Evolutionary conservation across 257 asterid genomes (phyloP), one percentile per base, ranked within the genome.

Genomic region (Nyctanthes arbortristis): DNA sequence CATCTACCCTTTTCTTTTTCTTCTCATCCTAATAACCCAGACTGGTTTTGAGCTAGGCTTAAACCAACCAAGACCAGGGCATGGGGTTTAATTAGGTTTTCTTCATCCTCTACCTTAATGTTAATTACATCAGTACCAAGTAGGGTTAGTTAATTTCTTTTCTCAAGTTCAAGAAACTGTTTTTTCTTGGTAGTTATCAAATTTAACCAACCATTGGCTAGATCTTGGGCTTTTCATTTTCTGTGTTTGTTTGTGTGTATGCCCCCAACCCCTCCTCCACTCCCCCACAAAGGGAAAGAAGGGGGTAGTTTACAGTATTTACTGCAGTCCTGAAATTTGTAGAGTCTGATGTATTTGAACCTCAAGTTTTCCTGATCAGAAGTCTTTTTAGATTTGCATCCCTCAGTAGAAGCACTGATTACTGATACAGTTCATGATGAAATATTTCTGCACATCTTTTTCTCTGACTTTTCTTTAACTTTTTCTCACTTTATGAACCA

Each of bases 61-160:
- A n/a, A n/a, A n/a, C n/a, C n/a, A n/a, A n/a, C n/a, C n/a, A n/a
- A n/a, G n/a, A n/a, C n/a, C n/a, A n/a, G n/a, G n/a, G n/a, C n/a
- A n/a, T n/a, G n/a, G n/a, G n/a, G n/a, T n/a, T n/a, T n/a, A 36
- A 22, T 34, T 9, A 24, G 16, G 34, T n/a, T 67, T 36, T 27
- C 56, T n/a, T 7, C 37, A 13, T 52, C 58, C 55, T 62, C 52
- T 14, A 61, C 61, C 60, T 63, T 56, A n/a, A 28, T 64, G 33
- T 63, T n/a, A n/a, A n/a, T n/a, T 29, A n/a, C 31, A 9, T 63
- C 37, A 36, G 56, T 68, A 24, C 64, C n/a, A n/a, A n/a, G 61
- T 76, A 79, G 85, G 84, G 78, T 75, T 80, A 34, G 66, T 43
- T 43, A n/a, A 73, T 60, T 72, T 25, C 29, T 72, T 34, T 33